A percentile compares a stretch with the other conserved stretches of the same genome.
These are phyloP conservation scores for Talaromyces sp. DNA, from an alignment of 2,329 filamentous ascomycete genomes.

Conservation along the genomic window DNA sequence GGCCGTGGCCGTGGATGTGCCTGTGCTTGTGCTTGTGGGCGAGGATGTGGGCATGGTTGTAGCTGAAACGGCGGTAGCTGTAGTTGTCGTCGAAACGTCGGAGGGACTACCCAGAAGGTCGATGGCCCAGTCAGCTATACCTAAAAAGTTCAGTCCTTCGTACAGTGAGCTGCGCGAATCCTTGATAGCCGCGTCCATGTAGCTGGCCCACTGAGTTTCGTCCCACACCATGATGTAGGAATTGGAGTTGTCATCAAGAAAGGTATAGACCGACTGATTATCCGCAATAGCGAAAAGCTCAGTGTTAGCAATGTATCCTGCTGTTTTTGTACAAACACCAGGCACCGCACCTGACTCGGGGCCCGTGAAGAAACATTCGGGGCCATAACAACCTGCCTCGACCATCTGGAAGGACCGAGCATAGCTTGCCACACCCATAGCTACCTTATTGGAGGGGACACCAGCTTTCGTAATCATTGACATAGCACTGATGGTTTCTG, in stretches of 20 bases:
- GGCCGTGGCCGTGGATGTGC: too few relatives aligned
- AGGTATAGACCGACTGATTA: not conserved
- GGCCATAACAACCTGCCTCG: slow-evolving; percentile 24
- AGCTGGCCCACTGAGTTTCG: not conserved
- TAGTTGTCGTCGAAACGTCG: too few relatives aligned
- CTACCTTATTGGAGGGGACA: slow-evolving; percentile 28
- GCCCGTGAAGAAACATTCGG: slow-evolving; percentile 31
- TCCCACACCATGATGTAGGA: not conserved
- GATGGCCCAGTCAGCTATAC: not conserved
- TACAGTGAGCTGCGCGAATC: not conserved
- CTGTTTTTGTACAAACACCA: slow-evolving; percentile 34
- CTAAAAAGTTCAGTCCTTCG: not conserved
- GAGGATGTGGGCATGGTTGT: too few relatives aligned
- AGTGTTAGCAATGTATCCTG: slow-evolving; percentile 30
- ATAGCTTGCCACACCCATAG: slow-evolving; percentile 32
- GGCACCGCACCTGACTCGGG: slow-evolving; percentile 23
- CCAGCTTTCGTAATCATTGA: slow-evolving; percentile 35
- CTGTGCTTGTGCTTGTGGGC: too few relatives aligned
- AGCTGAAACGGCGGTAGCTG: too few relatives aligned
- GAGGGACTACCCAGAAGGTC: not conserved
- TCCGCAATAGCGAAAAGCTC: not conserved
- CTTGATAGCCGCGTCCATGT: not conserved
- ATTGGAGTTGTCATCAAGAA: not conserved
- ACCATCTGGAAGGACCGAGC: slow-evolving; percentile 32
- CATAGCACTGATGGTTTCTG: slow-evolving; percentile 30